Conservation (phyloP, 2,329 filamentous ascomycete species). For the Xenoacremonium recifei region DNA sequence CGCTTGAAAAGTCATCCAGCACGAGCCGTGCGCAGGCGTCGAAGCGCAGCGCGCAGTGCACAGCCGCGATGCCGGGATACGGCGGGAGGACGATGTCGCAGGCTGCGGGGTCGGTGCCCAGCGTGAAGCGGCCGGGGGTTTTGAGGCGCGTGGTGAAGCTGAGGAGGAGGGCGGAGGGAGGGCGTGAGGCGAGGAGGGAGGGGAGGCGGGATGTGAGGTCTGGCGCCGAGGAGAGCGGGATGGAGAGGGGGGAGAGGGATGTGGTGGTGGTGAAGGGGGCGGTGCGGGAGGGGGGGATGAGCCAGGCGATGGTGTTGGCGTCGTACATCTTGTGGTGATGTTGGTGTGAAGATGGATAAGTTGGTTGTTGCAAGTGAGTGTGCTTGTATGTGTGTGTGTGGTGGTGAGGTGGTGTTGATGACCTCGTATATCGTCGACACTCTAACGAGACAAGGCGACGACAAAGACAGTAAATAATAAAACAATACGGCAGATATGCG, state of each 20-base stretch:
- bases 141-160: slow-evolving; percentile 34
- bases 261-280: slow-evolving; percentile 33
- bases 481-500: no score
- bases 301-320: slow-evolving; percentile 38
- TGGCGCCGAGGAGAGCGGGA: slow-evolving; percentile 22
- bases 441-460: slow-evolving; percentile 25
- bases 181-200: slow-evolving; percentile 22
- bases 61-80: slow-evolving; percentile 31
- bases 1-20: slow-evolving; percentile 36
- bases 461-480: no score
- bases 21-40: slow-evolving; percentile 37
- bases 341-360: neutral
- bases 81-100: slow-evolving; percentile 39
- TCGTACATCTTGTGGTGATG: slow-evolving; percentile 8
- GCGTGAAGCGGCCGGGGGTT: slow-evolving; percentile 34
- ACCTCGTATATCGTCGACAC: no score
- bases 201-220: slow-evolving; percentile 29
- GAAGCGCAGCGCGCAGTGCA: slow-evolving; percentile 39
- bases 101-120: slow-evolving; percentile 35
- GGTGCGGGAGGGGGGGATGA: slow-evolving; percentile 35
- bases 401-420: no score
- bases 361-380: no score
- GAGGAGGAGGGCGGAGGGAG: slow-evolving; percentile 32
- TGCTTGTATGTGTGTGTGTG: no score
- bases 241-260: slow-evolving; percentile 29